Base-by-base conservation (phyloP, 345 rosid genomes). In the Trapa bicornis region DNA sequence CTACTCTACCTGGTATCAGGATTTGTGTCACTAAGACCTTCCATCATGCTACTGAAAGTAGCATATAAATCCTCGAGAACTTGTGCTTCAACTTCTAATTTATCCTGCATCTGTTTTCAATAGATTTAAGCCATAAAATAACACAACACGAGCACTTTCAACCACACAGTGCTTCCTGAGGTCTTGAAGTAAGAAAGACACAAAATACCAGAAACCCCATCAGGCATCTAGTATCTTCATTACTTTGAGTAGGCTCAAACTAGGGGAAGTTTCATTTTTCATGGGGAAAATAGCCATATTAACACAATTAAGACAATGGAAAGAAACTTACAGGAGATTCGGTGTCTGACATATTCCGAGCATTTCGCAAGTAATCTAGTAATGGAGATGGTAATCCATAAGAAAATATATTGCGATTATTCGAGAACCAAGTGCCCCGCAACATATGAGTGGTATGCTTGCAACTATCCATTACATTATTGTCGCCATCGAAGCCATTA, bases 371-470 rank as follows among this genome's bases (percentile, higher is more conserved):
- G 72, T 72, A 77, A 75, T 87, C 85, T 58, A 91, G 75, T 69
- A 89, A 77, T 9, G 95, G 92, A 71, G 84, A 64, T 68, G 96
- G 99, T 75, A 94, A 82, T 50, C 96, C 96, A 54, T 89, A 94
- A 73, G 81, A 69, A 82, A 94, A 94, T 66, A 86, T 77, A 65
- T 45, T 22, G 52, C 86, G 91, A 73, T 85, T 85, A 32, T 74
- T 81, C 33, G 96, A 91, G 53, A 88, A 77, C 97, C 96, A 94
- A 64, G 97, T 94, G 65, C 92, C 97, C 45, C 97, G 85, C 64
- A 94, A 84, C 99, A 91, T 91, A 82, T 94, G 96, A 74, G 81
- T 65, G 68, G 79, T 80, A 87, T 87, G 79, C 60, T 73, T 74
- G 60, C 75, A 76, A 47, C 65, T 57, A 13, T 79, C 60, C 60